Base-by-base conservation (phyloP, 805 yeast species). In the Cephaloascus albidus region DNA sequence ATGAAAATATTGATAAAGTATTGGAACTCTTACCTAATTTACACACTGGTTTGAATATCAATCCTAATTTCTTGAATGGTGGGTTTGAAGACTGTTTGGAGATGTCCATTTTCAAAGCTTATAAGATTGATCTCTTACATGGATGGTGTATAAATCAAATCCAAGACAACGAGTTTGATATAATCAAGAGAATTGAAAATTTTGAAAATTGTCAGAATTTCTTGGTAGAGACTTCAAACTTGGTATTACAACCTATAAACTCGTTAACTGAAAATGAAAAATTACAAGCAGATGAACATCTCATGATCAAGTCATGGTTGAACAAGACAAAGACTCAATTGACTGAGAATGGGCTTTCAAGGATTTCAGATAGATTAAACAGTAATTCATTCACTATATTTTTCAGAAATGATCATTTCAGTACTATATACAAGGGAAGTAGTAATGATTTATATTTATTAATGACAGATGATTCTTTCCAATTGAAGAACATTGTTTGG, bases 361-460 rank as follows among this genome's bases (percentile, higher is more conserved):
- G 61, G 38, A 54, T 85, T 44, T 61, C 63, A 43, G 54, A 59
- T 4, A 50, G 66, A 3, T 53, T 85, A 20, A 52, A 57, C 1
- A 68, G 70, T 14, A 78, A 78, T 33, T 71, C 79, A 4, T 68
- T 80, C 40, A 74, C 80, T 1, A 77, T 90, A 0, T 73, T 90
- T 44, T 93, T 89, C 63, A 71, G 97, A 52, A 90, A 93, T 58
- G 89, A 93, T 56, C 96, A 88, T 56, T 90, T 85, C 58, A 74
- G 74, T 45, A 86, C 96, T 0, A 54, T 89, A 10, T 72, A 67
- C 48, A 80, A 79, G 51, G 55, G 56, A 18, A 57, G 55, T 15
- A 60, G 58, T 33, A 66, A 65, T 20, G 68, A 68, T 40, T 62
- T 90, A 26, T 87, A 74, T 52, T 58, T 75, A 4, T 63, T 90